phyloP scores from a whole-genome alignment of 495 filamentous ascomycete genomes.

The Penicillium pancosmium region DNA sequence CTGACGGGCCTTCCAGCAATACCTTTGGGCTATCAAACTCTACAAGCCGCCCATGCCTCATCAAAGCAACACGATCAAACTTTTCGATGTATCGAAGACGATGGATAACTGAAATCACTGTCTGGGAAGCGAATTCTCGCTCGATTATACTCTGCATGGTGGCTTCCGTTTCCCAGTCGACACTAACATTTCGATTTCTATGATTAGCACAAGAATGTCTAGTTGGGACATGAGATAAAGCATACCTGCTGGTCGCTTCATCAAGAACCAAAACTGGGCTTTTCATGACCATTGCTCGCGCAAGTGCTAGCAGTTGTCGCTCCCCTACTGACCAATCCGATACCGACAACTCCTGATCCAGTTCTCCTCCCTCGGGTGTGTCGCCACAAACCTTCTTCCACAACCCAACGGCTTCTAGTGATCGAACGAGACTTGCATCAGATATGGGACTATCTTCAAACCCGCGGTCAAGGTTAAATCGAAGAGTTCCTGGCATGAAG shows the following conservation, averaged over 20 bases:
- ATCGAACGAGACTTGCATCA: conserved; percentile 12
- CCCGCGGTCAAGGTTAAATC: conserved; percentile 12
- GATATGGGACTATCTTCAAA: background rate
- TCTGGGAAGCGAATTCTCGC: conserved; percentile 37
- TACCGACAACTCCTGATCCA: conserved; percentile 11
- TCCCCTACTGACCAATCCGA: conserved; percentile 26
- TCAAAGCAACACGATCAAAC: conserved; percentile 43
- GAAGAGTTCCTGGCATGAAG: conserved; percentile 13
- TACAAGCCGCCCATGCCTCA: conserved; percentile 25
- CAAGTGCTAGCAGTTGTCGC: conserved; percentile 26
- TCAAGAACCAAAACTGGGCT: conserved; percentile 26
- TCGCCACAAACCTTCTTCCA: conserved; percentile 25
- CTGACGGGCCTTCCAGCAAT: no score
- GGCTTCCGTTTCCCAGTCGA: conserved; percentile 28
- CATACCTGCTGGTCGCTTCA: conserved; percentile 33
- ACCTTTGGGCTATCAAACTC: conserved; percentile 29
- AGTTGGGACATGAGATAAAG: conserved; percentile 9
- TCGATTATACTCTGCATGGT: conserved; percentile 31
- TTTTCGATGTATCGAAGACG: conserved; percentile 41
- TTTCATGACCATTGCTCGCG: conserved; percentile 20
- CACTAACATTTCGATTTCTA: conserved; percentile 9
- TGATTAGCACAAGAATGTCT: background rate
- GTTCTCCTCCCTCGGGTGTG: conserved; percentile 8
- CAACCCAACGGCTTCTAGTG: conserved; percentile 18
- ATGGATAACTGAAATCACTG: conserved; percentile 49